Evolutionary conservation across 2,329 filamentous ascomycete genomes (phyloP), one percentile per base, ranked within the genome.

Genomic region (Penicillium sp.): DNA sequence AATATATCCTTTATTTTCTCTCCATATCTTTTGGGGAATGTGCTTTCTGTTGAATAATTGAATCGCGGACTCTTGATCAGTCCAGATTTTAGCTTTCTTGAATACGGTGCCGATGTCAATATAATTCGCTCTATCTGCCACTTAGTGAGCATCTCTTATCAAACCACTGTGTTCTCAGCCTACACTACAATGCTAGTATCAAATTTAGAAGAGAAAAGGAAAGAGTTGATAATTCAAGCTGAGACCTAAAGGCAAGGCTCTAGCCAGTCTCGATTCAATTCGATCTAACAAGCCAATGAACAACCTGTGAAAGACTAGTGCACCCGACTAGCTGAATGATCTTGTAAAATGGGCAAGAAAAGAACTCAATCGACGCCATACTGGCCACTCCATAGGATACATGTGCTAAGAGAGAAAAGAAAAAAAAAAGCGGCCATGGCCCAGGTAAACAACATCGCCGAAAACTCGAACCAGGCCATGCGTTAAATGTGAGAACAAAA

Each of bases 301-400:
- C 30, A 56, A 47, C 49, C 49, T 24, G 37, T 53, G 24, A 59
- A 45, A 51, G 55, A 59, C 63, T 53, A 64, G 54, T 63, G 54
- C 57, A 57, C 65, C 42, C 26, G 62, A 61, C 56, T 28, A 58
- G 59, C 63, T 65, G 57, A 64, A 66, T 67, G 66, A 66, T 66
- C 61, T 63, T 61, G 59, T 58, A 47, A 28, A 38, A n/a, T n/a
- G n/a, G 55, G 44, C 57, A 64, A 68, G 5, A 37, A 1, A 12
- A 13, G 4, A 44, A 68, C 62, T 65, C 65, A 67, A 56, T 65
- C 55, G 58, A 70, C 67, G 67, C 68, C 68, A 50, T 62, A 56
- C 35, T 58, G 64, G 63, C 62, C 65, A 65, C 62, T 63, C 67
- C 65, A 67, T 70, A 73, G 63, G 70, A 65, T 74, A 73, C 72